Conservation (phyloP, 306 rosid genomes). For the Luffa acutangula region DNA sequence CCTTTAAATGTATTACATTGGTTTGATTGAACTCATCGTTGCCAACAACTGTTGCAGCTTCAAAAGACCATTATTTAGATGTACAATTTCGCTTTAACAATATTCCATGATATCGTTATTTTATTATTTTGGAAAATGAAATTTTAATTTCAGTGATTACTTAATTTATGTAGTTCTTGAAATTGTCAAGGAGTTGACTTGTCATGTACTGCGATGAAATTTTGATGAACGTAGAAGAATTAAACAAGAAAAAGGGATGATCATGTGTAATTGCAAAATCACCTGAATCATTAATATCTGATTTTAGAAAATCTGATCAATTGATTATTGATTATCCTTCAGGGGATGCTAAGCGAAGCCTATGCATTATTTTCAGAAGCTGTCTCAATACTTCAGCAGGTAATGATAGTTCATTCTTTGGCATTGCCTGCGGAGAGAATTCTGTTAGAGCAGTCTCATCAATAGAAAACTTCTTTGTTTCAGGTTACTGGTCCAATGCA, state of each 20-base stretch:
- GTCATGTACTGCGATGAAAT: not conserved
- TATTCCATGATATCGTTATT: not conserved
- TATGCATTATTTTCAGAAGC: slow-evolving; percentile 92
- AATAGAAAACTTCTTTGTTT: slow-evolving; percentile 6
- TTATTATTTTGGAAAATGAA: not conserved
- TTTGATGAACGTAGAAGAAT: not conserved
- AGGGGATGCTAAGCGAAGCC: slow-evolving; percentile 99
- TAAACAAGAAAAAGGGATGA: not conserved
- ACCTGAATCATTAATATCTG: not conserved
- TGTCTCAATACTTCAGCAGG: slow-evolving; percentile 95
- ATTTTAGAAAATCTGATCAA: not conserved
- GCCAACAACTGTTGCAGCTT: not conserved
- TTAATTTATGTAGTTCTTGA: not conserved
- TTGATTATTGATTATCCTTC: slow-evolving; percentile 15
- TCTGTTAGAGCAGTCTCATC: slow-evolving; percentile 6
- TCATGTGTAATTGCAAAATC: not conserved
- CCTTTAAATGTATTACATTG: not conserved
- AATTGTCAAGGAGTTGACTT: not conserved
- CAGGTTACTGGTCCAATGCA: slow-evolving; percentile 99
- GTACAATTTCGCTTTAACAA: not conserved
- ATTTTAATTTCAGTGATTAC: not conserved
- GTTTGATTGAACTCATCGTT: slow-evolving; percentile 1
- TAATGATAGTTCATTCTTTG: slow-evolving; percentile 16
- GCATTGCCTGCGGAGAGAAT: slow-evolving; percentile 6
- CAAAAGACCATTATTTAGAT: not conserved